These are phyloP conservation scores for Helichrysum umbraculigerum DNA, from an alignment of 129 eudicot species.

Conservation along the genomic window DNA sequence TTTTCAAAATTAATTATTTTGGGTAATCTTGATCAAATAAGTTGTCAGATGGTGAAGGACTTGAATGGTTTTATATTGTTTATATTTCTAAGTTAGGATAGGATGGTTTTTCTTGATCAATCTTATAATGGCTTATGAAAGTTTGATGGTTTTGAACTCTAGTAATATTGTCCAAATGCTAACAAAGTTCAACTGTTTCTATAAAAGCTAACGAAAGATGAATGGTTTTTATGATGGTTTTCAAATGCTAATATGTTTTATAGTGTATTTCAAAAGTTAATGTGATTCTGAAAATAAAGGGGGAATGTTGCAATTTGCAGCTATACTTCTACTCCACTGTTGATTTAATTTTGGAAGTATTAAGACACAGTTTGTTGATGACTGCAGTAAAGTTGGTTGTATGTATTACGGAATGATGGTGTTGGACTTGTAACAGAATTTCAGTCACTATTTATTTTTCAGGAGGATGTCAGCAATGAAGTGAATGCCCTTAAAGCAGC, in stretches of 20 bases:
- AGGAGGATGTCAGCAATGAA: slow-evolving; percentile 55
- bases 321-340: background rate
- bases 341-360: background rate
- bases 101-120: background rate
- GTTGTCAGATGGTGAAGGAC: background rate
- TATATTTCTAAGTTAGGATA: background rate
- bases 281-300: too few species aligned
- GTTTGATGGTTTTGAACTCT: background rate
- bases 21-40: background rate
- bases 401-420: background rate
- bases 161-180: background rate
- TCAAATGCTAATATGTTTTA: too few species aligned
- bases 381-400: background rate
- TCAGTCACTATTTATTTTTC: slow-evolving; percentile 14
- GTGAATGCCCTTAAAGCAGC: slow-evolving; percentile 32
- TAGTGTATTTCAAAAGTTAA: too few species aligned
- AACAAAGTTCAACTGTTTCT: background rate
- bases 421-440: background rate
- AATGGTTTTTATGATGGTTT: background rate
- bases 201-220: background rate
- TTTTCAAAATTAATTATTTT: background rate
- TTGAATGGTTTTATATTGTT: background rate
- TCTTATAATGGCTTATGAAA: background rate
- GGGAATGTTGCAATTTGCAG: background rate
- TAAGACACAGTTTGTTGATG: background rate